Conservation (phyloP, 2,329 filamentous ascomycete genomes). For the Karstenula rhodostoma region DNA sequence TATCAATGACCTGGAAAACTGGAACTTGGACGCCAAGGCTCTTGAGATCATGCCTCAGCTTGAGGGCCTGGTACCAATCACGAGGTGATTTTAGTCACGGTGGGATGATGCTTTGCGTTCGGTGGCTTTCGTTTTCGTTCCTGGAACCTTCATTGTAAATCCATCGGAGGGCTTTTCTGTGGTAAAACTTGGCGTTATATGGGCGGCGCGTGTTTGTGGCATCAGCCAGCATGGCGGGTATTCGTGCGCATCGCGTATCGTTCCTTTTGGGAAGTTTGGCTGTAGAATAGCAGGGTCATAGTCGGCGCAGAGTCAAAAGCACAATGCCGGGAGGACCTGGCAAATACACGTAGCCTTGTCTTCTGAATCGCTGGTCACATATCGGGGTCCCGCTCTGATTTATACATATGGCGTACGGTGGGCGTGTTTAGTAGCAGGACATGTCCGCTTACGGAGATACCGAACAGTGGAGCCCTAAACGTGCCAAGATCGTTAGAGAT, state of each 20-base stretch:
- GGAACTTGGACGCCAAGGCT: conserved; percentile 45
- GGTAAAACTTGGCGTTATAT: neutral
- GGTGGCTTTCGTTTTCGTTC: neutral
- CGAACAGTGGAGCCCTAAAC: neutral
- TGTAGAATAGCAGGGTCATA: conserved; percentile 7
- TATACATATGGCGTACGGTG: conserved; percentile 1
- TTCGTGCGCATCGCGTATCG: neutral
- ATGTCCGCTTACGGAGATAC: neutral
- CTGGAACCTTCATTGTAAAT: neutral
- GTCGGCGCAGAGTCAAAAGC: neutral
- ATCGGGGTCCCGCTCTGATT: neutral
- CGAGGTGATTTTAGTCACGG: neutral
- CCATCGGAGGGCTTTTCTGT: neutral
- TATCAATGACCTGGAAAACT: conserved; percentile 42
- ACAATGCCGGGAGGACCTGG: neutral
- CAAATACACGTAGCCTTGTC: neutral
- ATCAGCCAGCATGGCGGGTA: neutral
- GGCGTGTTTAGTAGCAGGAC: neutral
- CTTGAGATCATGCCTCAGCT: conserved; percentile 44
- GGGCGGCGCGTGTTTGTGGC: neutral
- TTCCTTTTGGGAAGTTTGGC: neutral
- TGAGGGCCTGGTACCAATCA: conserved; percentile 37
- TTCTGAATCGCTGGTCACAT: neutral
- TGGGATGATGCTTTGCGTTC: neutral
- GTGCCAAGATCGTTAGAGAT: neutral